Conservation (phyloP, 2,329 filamentous ascomycete genomes). For the Elsinoe batatas region DNA sequence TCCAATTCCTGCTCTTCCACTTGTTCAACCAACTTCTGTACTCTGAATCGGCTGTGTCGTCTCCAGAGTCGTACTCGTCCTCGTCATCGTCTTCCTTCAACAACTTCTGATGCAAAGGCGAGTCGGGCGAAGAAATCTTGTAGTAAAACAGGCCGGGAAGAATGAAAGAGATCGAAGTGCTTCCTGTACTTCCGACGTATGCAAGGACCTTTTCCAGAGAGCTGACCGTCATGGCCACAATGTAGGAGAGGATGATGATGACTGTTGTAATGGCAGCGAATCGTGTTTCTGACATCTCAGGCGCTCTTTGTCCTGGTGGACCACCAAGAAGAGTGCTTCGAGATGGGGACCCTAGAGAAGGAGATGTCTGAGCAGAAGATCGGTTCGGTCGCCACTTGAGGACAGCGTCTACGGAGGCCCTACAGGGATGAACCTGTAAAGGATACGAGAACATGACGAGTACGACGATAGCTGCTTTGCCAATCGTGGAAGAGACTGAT, state of each 20-base stretch:
- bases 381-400: slow-evolving; percentile 68
- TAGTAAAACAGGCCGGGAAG: slow-evolving; percentile 95
- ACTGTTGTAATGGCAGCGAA: slow-evolving; percentile 83
- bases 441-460: slow-evolving; percentile 96
- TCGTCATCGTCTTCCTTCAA: slow-evolving; percentile 86
- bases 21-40: slow-evolving; percentile 25
- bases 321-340: slow-evolving; percentile 21
- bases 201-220: slow-evolving; percentile 85
- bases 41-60: slow-evolving; percentile 22
- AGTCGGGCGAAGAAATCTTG: slow-evolving; percentile 89
- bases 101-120: slow-evolving; percentile 72
- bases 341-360: slow-evolving; percentile 15
- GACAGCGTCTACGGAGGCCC: slow-evolving; percentile 91
- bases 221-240: slow-evolving; percentile 81
- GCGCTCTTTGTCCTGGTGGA: slow-evolving; percentile 17
- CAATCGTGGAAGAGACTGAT: slow-evolving; percentile 77
- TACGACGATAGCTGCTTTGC: slow-evolving; percentile 87
- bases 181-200: slow-evolving; percentile 90
- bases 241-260: slow-evolving; percentile 76
- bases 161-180: slow-evolving; percentile 94
- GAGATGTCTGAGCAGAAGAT: slow-evolving; percentile 9
- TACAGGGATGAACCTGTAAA: slow-evolving; percentile 88
- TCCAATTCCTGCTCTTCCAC: slow-evolving; percentile 46
- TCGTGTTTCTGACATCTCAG: slow-evolving; percentile 69
- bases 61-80: slow-evolving; percentile 46